Percentiles rank a stretch among this genome's conserved stretches.
Evolutionary conservation across 2,329 filamentous ascomycete species (phyloP).

Genomic region (Colletotrichum truncatum): DNA sequence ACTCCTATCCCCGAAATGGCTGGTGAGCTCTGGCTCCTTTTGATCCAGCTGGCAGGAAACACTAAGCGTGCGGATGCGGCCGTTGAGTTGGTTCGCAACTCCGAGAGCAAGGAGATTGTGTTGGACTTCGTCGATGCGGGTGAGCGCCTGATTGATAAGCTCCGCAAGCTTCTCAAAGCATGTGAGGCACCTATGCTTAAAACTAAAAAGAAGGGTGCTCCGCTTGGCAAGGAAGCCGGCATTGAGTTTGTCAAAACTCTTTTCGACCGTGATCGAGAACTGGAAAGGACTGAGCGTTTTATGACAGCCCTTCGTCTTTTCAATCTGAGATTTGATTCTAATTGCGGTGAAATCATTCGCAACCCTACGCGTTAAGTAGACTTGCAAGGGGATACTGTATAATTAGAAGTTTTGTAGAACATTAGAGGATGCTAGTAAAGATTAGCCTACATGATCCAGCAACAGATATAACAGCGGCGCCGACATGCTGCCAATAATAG

Average conservation of each 20-base stretch:
- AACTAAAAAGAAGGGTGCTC: conserved; percentile 74
- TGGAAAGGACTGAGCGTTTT: conserved; percentile 89
- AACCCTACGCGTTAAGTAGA: conserved; percentile 62
- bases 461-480: too few species aligned
- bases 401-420: too few species aligned
- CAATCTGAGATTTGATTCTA: conserved; percentile 94
- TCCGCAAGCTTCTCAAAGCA: conserved; percentile 86
- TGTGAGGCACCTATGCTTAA: conserved; percentile 97
- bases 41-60: conserved; percentile 94
- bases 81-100: conserved; percentile 74
- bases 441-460: too few species aligned
- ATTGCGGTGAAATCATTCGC: conserved; percentile 88
- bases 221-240: conserved; percentile 91
- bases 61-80: conserved; percentile 89
- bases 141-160: conserved; percentile 84
- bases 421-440: too few species aligned
- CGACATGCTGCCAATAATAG: too few species aligned
- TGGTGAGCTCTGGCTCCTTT: conserved; percentile 92
- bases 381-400: too few species aligned
- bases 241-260: conserved; percentile 96
- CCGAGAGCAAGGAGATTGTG: conserved; percentile 81
- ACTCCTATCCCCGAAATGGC: conserved; percentile 91
- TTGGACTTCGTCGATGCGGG: conserved; percentile 92
- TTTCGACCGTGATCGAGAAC: conserved; percentile 89
- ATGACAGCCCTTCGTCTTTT: conserved; percentile 90